Conservation (phyloP, 108 stramenopile genomes). For the Heterococcus sp. region DNA sequence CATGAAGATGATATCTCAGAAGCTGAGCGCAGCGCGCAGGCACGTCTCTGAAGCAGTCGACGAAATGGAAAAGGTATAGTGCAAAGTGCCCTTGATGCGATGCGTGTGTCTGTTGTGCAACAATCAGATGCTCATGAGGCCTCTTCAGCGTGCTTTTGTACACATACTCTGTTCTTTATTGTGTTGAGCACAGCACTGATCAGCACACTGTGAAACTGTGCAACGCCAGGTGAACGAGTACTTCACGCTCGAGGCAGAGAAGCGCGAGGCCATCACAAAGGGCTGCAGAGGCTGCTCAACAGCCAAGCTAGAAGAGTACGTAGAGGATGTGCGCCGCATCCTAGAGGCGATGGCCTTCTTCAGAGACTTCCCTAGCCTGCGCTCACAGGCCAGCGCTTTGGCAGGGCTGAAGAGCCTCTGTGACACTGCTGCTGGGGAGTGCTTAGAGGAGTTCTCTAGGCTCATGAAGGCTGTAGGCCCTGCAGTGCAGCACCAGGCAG, state of each 20-base stretch:
- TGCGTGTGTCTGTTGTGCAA: no score
- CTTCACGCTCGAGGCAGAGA: slow-evolving; percentile 42
- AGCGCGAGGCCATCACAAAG: slow-evolving; percentile 19
- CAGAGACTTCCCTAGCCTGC: slow-evolving; percentile 20
- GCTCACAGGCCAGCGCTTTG: slow-evolving; percentile 21
- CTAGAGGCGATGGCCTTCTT: slow-evolving; percentile 30
- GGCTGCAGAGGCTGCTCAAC: slow-evolving; percentile 23
- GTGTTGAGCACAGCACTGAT: no score
- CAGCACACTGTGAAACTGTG: no score
- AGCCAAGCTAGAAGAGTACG: slow-evolving; percentile 21
- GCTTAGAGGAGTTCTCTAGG: slow-evolving; percentile 32
- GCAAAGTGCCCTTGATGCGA: no score
- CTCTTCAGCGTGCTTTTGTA: no score
- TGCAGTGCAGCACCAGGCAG: slow-evolving; percentile 15
- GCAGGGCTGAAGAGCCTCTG: slow-evolving; percentile 11
- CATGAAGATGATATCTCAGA: slow-evolving; percentile 39
- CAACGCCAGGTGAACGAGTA: slow-evolving; percentile 27
- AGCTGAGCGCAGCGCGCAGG: slow-evolving; percentile 17
- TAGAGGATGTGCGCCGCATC: slow-evolving; percentile 35
- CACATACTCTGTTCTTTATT: no score
- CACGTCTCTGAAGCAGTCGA: slow-evolving; percentile 26
- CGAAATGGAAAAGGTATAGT: slow-evolving; percentile 10
- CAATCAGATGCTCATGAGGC: no score
- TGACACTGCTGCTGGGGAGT: slow-evolving; percentile 19
- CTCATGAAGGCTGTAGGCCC: slow-evolving; percentile 32